Evolutionary conservation across 2,329 filamentous ascomycete species (phyloP).

Genomic region (Nannizzia gypsea): DNA sequence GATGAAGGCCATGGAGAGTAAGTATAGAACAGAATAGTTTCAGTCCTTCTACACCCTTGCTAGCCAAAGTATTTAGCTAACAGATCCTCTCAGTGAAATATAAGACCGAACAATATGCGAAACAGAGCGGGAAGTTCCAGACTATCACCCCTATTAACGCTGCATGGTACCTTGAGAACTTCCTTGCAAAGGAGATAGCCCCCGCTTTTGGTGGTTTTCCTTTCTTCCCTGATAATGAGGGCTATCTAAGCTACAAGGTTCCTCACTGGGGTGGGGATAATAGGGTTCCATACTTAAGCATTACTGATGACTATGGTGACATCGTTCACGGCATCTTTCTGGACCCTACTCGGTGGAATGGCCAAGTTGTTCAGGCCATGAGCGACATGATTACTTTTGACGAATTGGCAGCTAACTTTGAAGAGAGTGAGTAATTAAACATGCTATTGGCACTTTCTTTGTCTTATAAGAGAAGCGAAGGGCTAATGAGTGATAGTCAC

Average conservation of each 20-base stretch:
- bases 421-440: not conserved
- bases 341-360: slow-evolving; percentile 28
- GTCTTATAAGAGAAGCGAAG: too few relatives aligned
- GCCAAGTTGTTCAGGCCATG: slow-evolving; percentile 28
- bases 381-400: slow-evolving; percentile 21
- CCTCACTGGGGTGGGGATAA: slow-evolving; percentile 33
- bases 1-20: not conserved
- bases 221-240: slow-evolving; percentile 25
- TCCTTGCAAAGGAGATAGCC: slow-evolving; percentile 26
- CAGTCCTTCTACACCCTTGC: not conserved
- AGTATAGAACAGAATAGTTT: not conserved
- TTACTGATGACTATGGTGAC: slow-evolving; percentile 36
- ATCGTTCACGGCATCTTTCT: slow-evolving; percentile 37
- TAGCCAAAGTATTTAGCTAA: not conserved
- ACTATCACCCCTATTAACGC: slow-evolving; percentile 27
- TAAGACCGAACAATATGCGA: slow-evolving; percentile 29
- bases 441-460: too few relatives aligned
- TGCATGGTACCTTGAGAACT: slow-evolving; percentile 37
- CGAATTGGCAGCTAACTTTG: not conserved
- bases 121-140: slow-evolving; percentile 24
- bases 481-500: slow-evolving; percentile 12
- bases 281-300: slow-evolving; percentile 30
- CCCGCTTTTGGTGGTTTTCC: slow-evolving; percentile 35
- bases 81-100: slow-evolving; percentile 25
- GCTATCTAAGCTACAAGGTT: slow-evolving; percentile 25